phyloP scores from a whole-genome alignment of 2,329 filamentous ascomycete genomes.

The Botrytis paeoniae region DNA sequence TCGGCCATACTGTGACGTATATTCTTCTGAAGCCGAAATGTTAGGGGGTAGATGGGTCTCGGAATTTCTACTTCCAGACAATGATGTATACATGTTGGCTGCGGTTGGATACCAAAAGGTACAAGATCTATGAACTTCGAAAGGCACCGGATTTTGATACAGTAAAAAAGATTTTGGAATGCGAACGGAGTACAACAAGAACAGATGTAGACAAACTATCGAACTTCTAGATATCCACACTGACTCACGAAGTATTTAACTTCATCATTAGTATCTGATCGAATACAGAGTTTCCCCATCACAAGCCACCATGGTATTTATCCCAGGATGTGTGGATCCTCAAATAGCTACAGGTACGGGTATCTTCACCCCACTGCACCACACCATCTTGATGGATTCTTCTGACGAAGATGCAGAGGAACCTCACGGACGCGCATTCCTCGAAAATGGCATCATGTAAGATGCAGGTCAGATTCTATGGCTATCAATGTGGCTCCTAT shows the following conservation, averaged over 20 bases:
- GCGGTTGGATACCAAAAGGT: background rate
- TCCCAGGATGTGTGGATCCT: background rate
- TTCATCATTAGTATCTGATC: background rate
- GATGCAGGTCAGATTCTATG: background rate
- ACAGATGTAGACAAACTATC: background rate
- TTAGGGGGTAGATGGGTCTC: background rate
- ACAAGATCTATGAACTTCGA: background rate
- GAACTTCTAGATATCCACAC: background rate
- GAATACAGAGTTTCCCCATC: background rate
- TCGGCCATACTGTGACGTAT: background rate
- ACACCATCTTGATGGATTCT: background rate
- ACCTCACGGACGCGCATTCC: background rate
- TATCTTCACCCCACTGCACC: background rate
- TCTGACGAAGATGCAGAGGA: background rate
- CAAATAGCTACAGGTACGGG: background rate
- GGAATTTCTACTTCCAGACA: background rate
- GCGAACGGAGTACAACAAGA: no score
- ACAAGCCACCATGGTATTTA: background rate
- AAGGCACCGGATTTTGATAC: background rate
- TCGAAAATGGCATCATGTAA: background rate
- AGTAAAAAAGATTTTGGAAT: background rate
- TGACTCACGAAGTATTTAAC: background rate
- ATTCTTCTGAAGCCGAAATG: background rate
- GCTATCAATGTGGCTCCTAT: background rate
- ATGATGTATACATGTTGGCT: slow-evolving; percentile 1